Evolutionary conservation across 371 early-diverging fungal species (phyloP), one percentile per base, ranked within the genome.

Genomic region (Saksenaea vasiformis): DNA sequence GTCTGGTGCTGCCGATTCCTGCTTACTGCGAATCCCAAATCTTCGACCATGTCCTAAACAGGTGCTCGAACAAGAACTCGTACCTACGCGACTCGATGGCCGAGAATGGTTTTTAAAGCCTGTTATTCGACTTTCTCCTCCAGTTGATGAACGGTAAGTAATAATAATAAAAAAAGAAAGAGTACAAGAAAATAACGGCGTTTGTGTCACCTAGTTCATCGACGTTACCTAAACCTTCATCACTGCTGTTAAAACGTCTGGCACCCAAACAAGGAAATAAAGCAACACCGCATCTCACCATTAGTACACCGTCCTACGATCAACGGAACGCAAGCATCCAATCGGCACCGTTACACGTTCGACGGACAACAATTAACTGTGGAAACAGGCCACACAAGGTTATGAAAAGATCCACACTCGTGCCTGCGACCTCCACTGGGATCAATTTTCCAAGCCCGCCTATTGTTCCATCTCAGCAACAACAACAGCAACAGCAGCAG

Each of bases 241-340:
- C 73, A 28, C 66, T 81, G n/a, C 61, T 81, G 28, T 63, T 71
- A n/a, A 76, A 77, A 28, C 73, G 82, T n/a, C 51, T 78, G 14
- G 73, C 79, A 14, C 78, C 73, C 10, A 72, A 67, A 54, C 70
- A 69, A 28, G 71, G 79, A 11, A 72, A 83, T 59, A 82, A 82
- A 58, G 81, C 82, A 64, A 77, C 78, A 57, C 74, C 73, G 54
- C 80, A 83, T n/a, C 55, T 87, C n/a, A 85, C 85, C 2, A 87
- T 87, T 38, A 72, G 75, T 61, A 84, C 87, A 17, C 85, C 87
- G 17, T 80, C 85, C 2, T 86, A 86, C 36, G 74, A 73, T 43
- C 70, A 75, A n/a, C 70, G 66, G 31, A 47, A 67, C 2, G 53
- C 73, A 4, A 67, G 71, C 38, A 84, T 85, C 57, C 84, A 81